Base-by-base conservation (phyloP, 305 asterid species). In the Petunia hybrid region DNA sequence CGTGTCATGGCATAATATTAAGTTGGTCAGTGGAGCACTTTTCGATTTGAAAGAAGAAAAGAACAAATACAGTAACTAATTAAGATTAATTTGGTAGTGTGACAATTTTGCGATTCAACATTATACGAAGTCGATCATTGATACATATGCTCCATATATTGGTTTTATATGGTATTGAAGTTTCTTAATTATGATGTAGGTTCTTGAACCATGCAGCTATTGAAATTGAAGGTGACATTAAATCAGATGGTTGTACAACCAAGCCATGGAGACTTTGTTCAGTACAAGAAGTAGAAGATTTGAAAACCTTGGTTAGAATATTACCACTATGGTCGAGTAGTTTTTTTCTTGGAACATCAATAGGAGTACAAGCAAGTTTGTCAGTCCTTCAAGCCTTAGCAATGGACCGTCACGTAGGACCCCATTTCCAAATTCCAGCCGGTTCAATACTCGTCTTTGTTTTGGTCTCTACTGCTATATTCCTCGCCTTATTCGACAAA, bases 171-270 rank as follows among this genome's bases (percentile, higher is more conserved):
- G 31, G 31, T 31, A 65, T 35, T 8, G 43, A 22, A 5, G 45
- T 59, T 6, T 36, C n/a, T 3, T 57, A 6, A 5, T 14, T 38
- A 1, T 48, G 79, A 62, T 74, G 63, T 83, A 90, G 94, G 88
- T 88, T 92, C 74, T 77, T 92, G 70, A 89, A 92, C 78, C 89
- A 87, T 8, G 97, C 95, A 81, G 88, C 93, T 8, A 74, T 91
- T 39, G 80, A 40, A 77, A 84, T 60, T 1, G 90, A 85, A 79
- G 86, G 82, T 31, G 88, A 85, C 71, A 45, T 80, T 4, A 14
- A 35, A 13, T 43, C 82, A 67, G 64, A 81, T 9, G 88, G 85
- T 14, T 53, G 63, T 36, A 53, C 74, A 59, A 53, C 71, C 55
- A 78, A 79, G 62, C 88, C 84, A 51, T 87, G 92, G 91, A 85